Conservation (phyloP, 2,329 filamentous ascomycete species). For the Cordyceps pruinosa region DNA sequence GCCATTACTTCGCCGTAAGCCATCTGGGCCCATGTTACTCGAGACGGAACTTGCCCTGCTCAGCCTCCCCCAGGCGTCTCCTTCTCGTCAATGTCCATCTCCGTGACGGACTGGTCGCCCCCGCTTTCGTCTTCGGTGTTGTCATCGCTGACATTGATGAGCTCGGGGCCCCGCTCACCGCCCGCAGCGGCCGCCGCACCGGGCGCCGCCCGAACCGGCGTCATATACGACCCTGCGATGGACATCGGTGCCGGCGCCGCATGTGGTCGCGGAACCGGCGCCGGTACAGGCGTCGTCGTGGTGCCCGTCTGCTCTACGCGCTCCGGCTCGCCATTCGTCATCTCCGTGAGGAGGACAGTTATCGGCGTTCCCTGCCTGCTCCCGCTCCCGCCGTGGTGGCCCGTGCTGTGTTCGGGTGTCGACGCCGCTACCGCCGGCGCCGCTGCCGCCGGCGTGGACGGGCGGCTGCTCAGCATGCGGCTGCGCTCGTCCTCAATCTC, state of each 20-base stretch:
- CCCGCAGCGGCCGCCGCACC: background rate
- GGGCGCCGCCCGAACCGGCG: background rate
- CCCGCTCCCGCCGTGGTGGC: background rate
- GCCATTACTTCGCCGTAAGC: too few species aligned
- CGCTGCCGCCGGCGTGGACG: background rate
- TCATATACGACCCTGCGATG: slow-evolving; percentile 6
- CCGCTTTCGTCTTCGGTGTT: background rate
- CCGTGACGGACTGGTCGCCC: background rate
- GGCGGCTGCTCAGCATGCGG: slow-evolving; percentile 24
- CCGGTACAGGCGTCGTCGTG: background rate
- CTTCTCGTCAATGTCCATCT: background rate
- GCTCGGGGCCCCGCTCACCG: background rate
- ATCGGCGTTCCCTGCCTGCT: background rate
- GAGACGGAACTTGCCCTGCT: too few species aligned
- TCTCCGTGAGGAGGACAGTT: background rate
- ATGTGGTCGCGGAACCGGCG: background rate
- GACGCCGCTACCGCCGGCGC: background rate
- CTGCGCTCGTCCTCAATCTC: slow-evolving; percentile 40
- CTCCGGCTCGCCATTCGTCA: background rate
- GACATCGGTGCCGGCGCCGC: slow-evolving; percentile 1
- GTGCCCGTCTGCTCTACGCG: background rate
- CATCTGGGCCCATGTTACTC: too few species aligned
- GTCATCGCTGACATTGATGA: too few species aligned
- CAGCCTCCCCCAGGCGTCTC: too few species aligned
- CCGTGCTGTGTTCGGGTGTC: background rate